A percentile compares a stretch with the other conserved stretches of the same genome.
These are phyloP conservation scores for Scenedesmus sp. DNA, from an alignment of 163 green algal genomes.

Conservation along the genomic window DNA sequence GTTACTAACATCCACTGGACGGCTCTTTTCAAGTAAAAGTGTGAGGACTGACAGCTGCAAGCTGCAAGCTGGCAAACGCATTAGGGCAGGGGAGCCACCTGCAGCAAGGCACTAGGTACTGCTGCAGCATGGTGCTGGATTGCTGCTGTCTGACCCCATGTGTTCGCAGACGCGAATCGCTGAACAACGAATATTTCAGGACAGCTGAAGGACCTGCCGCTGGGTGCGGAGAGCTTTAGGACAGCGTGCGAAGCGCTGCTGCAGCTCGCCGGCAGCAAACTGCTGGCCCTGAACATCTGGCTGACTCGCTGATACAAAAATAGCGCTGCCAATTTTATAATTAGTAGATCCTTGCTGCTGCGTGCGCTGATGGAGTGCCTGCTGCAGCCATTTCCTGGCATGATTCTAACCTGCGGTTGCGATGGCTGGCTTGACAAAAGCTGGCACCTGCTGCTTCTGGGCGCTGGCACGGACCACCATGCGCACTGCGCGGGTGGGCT, in stretches of 20 bases:
- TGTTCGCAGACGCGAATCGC: not conserved
- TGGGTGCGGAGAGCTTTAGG: not conserved
- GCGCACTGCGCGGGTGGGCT: constrained; percentile 48
- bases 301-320: not conserved
- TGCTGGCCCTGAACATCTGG: not conserved
- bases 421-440: constrained; percentile 49
- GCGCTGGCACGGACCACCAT: constrained; percentile 52
- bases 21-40: too few relatives aligned
- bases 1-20: too few relatives aligned
- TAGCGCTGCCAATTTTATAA: not conserved
- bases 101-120: not conserved
- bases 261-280: not conserved
- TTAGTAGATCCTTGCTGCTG: not conserved
- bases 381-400: not conserved
- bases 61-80: not conserved
- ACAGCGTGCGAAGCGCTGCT: not conserved
- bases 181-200: not conserved
- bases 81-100: not conserved
- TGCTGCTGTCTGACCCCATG: not conserved
- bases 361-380: not conserved
- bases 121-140: not conserved
- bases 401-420: constrained; percentile 20
- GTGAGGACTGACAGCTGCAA: not conserved
- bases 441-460: constrained; percentile 53
- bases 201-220: not conserved